phyloP scores from a whole-genome alignment of 1,139 yeast species.

The Nakaseomyces uthaithaninus region DNA sequence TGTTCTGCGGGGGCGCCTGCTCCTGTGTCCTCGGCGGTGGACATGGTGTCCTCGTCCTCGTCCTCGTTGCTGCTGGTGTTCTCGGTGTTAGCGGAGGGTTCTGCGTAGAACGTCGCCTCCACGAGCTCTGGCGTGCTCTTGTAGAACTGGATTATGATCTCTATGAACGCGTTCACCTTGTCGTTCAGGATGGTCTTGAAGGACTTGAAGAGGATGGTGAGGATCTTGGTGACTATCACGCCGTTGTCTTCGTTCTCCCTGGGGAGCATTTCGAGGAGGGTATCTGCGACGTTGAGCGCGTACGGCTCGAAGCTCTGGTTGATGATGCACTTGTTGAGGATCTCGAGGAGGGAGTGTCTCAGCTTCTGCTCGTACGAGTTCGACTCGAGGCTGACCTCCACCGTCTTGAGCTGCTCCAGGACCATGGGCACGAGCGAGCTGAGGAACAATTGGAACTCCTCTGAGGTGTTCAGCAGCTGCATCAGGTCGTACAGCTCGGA shows the following conservation, averaged over 20 bases:
- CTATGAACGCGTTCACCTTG: conserved; percentile 73
- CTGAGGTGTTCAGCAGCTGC: conserved; percentile 66
- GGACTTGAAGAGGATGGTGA: conserved; percentile 82
- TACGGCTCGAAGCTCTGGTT: conserved; percentile 76
- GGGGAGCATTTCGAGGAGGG: conserved; percentile 53
- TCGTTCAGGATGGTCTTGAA: conserved; percentile 63
- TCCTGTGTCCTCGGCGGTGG: conserved; percentile 5
- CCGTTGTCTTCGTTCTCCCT: conserved; percentile 95
- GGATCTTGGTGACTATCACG: conserved; percentile 78
- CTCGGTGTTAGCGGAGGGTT: conserved; percentile 11
- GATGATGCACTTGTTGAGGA: conserved; percentile 72
- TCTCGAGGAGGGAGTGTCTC: conserved; percentile 68
- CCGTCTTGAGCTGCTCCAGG: conserved; percentile 49
- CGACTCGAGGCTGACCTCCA: conserved; percentile 64
- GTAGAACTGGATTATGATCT: conserved; percentile 67
- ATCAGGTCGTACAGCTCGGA: conserved; percentile 80
- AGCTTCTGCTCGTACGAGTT: conserved; percentile 64
- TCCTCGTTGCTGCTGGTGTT: conserved; percentile 10
- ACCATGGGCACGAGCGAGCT: conserved; percentile 56
- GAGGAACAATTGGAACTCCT: conserved; percentile 68
- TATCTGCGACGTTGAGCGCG: conserved; percentile 52
- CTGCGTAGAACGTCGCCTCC: conserved; percentile 46
- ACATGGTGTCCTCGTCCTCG: conserved; percentile 6
- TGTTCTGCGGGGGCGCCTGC: neutral
- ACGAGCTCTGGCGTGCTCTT: conserved; percentile 75